Evolutionary conservation across 768 basidiomycete species (phyloP).

Genomic region (Tubosaeta sp.): DNA sequence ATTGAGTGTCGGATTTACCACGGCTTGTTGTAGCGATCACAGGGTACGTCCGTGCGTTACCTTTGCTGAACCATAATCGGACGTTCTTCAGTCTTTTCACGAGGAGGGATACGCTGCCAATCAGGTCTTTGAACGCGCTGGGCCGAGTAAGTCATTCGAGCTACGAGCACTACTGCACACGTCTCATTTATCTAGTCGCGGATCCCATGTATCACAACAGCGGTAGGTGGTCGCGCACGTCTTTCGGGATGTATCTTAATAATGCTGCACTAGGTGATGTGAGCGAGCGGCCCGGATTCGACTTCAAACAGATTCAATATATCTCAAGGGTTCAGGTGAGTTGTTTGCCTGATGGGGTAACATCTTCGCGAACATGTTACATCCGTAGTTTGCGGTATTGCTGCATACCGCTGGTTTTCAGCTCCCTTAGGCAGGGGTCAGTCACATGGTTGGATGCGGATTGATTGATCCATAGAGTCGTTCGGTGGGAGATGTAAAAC

Average conservation of each 20-base stretch:
- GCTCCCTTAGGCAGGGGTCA: slow-evolving; percentile 11
- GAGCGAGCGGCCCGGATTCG: slow-evolving; percentile 74
- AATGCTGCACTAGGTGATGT: slow-evolving; percentile 53
- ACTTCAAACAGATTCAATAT: slow-evolving; percentile 73
- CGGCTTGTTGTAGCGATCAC: slow-evolving; percentile 91
- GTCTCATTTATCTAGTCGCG: slow-evolving; percentile 46
- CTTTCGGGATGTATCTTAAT: neutral
- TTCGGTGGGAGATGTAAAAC: too few relatives aligned
- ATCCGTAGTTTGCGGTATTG: slow-evolving; percentile 57
- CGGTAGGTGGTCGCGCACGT: slow-evolving; percentile 36
- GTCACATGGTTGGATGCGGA: too few relatives aligned
- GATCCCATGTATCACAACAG: slow-evolving; percentile 91
- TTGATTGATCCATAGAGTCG: too few relatives aligned
- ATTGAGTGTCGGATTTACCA: slow-evolving; percentile 61
- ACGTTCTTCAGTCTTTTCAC: slow-evolving; percentile 58
- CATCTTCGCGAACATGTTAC: neutral
- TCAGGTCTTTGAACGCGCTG: slow-evolving; percentile 84
- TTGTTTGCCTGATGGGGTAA: neutral
- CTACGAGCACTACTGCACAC: neutral
- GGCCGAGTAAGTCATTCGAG: slow-evolving; percentile 45
- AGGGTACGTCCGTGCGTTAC: slow-evolving; percentile 43
- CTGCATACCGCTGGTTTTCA: slow-evolving; percentile 68
- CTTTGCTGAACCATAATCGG: neutral
- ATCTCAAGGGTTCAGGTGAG: slow-evolving; percentile 86
- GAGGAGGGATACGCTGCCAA: slow-evolving; percentile 82